These are phyloP conservation scores for Metschnikowia corniflorae DNA, from an alignment of 805 yeast species.

Conservation along the genomic window DNA sequence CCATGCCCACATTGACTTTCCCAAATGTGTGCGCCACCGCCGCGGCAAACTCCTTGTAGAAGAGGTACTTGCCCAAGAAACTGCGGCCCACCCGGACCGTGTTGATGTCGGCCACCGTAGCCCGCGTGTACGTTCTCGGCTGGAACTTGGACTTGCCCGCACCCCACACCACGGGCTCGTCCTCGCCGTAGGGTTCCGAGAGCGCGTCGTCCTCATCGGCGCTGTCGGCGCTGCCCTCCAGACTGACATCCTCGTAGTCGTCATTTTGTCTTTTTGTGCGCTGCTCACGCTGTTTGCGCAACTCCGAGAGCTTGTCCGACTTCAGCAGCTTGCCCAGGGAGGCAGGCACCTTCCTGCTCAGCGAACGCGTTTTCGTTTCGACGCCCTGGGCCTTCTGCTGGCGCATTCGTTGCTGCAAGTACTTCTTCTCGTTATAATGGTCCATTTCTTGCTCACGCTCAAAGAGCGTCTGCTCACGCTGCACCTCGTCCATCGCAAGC, in stretches of 20 bases:
- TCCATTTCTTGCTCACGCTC: slow-evolving; percentile 93
- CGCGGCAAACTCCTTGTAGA: slow-evolving; percentile 75
- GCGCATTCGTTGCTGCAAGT: slow-evolving; percentile 77
- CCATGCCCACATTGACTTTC: slow-evolving; percentile 75
- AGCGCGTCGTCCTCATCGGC: slow-evolving; percentile 31
- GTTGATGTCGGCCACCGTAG: slow-evolving; percentile 64
- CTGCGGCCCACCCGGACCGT: slow-evolving; percentile 74
- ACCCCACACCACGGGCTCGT: slow-evolving; percentile 35
- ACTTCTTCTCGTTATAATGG: slow-evolving; percentile 76
- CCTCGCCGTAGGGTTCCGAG: slow-evolving; percentile 37
- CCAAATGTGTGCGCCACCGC: slow-evolving; percentile 73
- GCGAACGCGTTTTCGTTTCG: slow-evolving; percentile 33
- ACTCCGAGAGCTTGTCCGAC: slow-evolving; percentile 60
- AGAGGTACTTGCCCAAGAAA: slow-evolving; percentile 68
- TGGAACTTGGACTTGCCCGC: slow-evolving; percentile 22
- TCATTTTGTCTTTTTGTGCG: slow-evolving; percentile 40
- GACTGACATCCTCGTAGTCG: slow-evolving; percentile 22
- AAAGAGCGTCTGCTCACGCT: slow-evolving; percentile 84
- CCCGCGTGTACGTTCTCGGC: slow-evolving; percentile 34
- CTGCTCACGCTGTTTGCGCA: slow-evolving; percentile 72
- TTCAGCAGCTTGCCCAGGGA: slow-evolving; percentile 30
- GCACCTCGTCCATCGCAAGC: slow-evolving; percentile 82
- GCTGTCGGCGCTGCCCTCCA: slow-evolving; percentile 25
- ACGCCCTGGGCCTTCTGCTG: slow-evolving; percentile 38
- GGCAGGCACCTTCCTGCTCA: slow-evolving; percentile 26